Conservation (phyloP, 1,139 yeast genomes). For the Debaryomycetaceae sp. region DNA sequence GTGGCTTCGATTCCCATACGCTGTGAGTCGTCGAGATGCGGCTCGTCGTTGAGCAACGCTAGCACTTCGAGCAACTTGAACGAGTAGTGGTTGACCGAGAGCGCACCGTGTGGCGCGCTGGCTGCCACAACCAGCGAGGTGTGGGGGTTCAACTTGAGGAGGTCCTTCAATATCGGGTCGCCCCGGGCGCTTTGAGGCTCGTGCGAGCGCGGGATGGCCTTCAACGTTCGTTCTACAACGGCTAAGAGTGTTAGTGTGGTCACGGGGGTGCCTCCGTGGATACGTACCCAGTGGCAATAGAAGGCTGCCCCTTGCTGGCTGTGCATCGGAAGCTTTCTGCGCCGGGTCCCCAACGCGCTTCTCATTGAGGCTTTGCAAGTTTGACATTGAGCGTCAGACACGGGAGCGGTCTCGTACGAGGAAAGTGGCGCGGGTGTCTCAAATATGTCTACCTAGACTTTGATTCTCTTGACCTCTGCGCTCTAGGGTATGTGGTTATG, state of each 20-base stretch:
- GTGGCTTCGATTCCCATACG: constrained; percentile 26
- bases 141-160: constrained; percentile 31
- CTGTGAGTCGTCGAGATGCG: constrained; percentile 24
- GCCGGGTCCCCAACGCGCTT: background rate
- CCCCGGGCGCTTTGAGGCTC: constrained; percentile 6
- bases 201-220: constrained; percentile 4
- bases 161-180: constrained; percentile 28
- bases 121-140: background rate
- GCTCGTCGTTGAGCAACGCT: constrained; percentile 24
- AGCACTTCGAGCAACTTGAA: constrained; percentile 26
- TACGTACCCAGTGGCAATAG: constrained; percentile 8
- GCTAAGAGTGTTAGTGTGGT: constrained; percentile 5
- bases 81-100: constrained; percentile 22
- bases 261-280: no score
- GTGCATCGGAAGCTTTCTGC: background rate
- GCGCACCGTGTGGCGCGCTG: background rate
- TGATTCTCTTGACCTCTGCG: no score
- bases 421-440: background rate
- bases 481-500: no score
- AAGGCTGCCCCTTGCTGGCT: constrained; percentile 4
- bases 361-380: constrained; percentile 3
- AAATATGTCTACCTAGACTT: no score
- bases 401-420: constrained; percentile 2
- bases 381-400: constrained; percentile 2
- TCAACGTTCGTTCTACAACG: background rate